phyloP scores from a whole-genome alignment of 2,329 filamentous ascomycete genomes.

The Xylaria sp. region DNA sequence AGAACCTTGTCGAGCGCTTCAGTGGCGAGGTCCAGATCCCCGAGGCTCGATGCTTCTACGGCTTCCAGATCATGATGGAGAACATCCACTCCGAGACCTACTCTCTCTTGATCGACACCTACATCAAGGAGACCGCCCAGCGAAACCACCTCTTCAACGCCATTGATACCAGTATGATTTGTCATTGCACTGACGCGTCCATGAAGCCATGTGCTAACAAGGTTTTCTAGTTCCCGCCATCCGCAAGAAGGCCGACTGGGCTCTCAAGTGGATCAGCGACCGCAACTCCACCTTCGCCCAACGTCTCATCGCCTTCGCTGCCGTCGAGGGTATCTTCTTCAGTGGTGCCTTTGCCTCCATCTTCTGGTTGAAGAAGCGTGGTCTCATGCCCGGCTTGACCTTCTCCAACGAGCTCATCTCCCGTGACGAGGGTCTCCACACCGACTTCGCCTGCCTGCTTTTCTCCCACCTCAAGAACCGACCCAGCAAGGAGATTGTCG shows the following conservation, averaged over 20 bases:
- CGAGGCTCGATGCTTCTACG: slow-evolving; percentile 98
- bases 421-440: slow-evolving; percentile 98
- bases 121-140: slow-evolving; percentile 97
- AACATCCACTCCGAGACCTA: slow-evolving; percentile 99
- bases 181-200: neutral
- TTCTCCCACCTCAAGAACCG: slow-evolving; percentile 97
- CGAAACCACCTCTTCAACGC: slow-evolving; percentile 94
- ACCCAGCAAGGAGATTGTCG: slow-evolving; percentile 72
- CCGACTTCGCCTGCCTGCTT: slow-evolving; percentile 94
- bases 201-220: slow-evolving; percentile 12
- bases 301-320: slow-evolving; percentile 92
- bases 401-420: slow-evolving; percentile 99
- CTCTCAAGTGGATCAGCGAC: slow-evolving; percentile 89
- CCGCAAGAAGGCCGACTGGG: slow-evolving; percentile 98
- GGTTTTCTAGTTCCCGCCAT: slow-evolving; percentile 74
- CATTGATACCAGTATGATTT: slow-evolving; percentile 81
- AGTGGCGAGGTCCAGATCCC: slow-evolving; percentile 94
- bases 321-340: slow-evolving; percentile 99
- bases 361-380: slow-evolving; percentile 99
- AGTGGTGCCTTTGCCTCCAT: slow-evolving; percentile 97
- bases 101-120: slow-evolving; percentile 97
- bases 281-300: slow-evolving; percentile 90
- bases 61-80: slow-evolving; percentile 99
- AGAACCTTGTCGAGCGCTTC: slow-evolving; percentile 98
- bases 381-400: slow-evolving; percentile 94